A percentile compares a stretch with the other conserved stretches of the same genome.
phyloP scores from a whole-genome alignment of 148 eudicot genomes.

The Spergularia marina region DNA sequence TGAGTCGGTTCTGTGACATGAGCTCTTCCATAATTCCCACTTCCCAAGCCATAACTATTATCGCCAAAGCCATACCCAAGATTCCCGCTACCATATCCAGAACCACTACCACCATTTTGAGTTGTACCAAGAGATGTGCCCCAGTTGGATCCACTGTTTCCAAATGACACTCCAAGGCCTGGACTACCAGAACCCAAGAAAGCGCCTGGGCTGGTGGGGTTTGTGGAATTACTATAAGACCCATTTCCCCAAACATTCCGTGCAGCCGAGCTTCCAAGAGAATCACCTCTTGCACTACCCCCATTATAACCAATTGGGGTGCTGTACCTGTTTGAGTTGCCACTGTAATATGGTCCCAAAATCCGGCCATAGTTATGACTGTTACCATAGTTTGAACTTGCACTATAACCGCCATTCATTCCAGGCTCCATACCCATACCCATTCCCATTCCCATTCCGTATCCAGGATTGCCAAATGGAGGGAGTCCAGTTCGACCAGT shows the following conservation, averaged over 20 bases:
- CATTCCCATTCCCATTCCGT: conserved; percentile 60
- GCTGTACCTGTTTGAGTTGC: conserved; percentile 50
- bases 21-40: conserved; percentile 53
- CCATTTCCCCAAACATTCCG: conserved; percentile 64
- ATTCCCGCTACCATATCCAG: conserved; percentile 48
- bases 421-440: conserved; percentile 58
- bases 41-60: conserved; percentile 42
- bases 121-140: conserved; percentile 37
- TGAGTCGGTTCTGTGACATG: conserved; percentile 28
- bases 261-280: conserved; percentile 44
- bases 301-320: conserved; percentile 43
- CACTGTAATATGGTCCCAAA: conserved; percentile 56
- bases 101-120: conserved; percentile 42
- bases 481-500: conserved; percentile 62
- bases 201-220: conserved; percentile 33
- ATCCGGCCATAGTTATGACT: conserved; percentile 59
- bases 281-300: conserved; percentile 39
- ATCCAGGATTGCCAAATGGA: conserved; percentile 53
- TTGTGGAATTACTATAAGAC: conserved; percentile 38
- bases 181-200: conserved; percentile 59
- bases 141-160: conserved; percentile 58
- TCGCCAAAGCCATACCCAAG: conserved; percentile 56
- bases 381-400: conserved; percentile 43
- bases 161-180: conserved; percentile 50
- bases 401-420: conserved; percentile 50